Evolutionary conservation across 2,329 filamentous ascomycete genomes (phyloP), one percentile per base, ranked within the genome.

Genomic region (Aspergillus luchuensis): DNA sequence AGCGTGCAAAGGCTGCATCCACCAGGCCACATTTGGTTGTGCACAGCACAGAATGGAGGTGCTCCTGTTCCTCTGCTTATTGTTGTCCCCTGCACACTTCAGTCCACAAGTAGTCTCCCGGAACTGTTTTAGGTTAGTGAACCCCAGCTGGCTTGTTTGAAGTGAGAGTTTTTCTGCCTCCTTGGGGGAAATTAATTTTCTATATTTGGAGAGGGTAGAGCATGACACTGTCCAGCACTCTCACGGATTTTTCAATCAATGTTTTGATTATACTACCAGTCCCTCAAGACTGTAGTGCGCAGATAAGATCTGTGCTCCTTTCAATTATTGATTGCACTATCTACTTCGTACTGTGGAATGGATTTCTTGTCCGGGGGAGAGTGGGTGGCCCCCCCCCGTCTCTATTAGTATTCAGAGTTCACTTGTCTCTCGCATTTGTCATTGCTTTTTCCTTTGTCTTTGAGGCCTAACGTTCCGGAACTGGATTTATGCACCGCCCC

Each of bases 111-210:
- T 56, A 17, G 39, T 38, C 41, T 13, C 21, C 23, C 28, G 11
- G n/a, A 19, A 43, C 52, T 30, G n/a, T 5, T 43, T 25, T 33
- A 30, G 43, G 53, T 38, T 47, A 36, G 28, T 10, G 17, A 55
- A 21, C 52, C 53, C 41, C 53, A 33, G 39, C 17, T 39, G 23
- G 53, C 53, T 47, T 47, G 53, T 56, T 36, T 21, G 23, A 47
- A 36, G n/a, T 41, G 25, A 47, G 25, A 56, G 41, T 25, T 45
- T 30, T 56, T 36, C 25, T 28, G n/a, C 53, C 41, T 19, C 25
- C 39, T 41, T 56, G 38, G 43, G 53, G 53, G 53, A 56, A 56
- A 56, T 56, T 56, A 28, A 43, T 15, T 21, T 53, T 45, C 53
- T 56, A 56, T 38, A 56, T 56, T 56, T 56, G 53, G 53, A 39